These are phyloP conservation scores for Crithidia expoeki DNA, from an alignment of 208 protist species.

Conservation along the genomic window DNA sequence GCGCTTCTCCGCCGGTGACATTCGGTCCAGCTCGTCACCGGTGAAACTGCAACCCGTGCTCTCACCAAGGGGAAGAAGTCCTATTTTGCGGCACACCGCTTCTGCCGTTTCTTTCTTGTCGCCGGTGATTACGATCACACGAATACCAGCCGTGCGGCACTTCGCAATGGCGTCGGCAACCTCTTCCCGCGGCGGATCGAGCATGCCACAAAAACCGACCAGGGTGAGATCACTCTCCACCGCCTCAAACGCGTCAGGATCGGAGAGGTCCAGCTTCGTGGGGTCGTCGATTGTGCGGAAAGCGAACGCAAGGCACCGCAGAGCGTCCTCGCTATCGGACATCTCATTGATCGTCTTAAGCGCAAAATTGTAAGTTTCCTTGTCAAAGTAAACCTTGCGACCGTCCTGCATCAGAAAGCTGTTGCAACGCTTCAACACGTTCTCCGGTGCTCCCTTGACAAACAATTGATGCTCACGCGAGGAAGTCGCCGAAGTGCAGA, in stretches of 20 bases:
- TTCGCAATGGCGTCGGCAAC: conserved; percentile 88
- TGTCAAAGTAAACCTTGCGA: conserved; percentile 44
- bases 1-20: conserved; percentile 61
- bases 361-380: conserved; percentile 29
- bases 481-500: conserved; percentile 41
- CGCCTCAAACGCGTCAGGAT: conserved; percentile 70
- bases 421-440: conserved; percentile 89
- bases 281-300: conserved; percentile 48
- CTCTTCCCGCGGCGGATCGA: conserved; percentile 94
- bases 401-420: conserved; percentile 62
- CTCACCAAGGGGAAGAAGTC: conserved; percentile 72
- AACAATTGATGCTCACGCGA: conserved; percentile 57
- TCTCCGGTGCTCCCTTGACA: conserved; percentile 96
- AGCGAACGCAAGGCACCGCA: conserved; percentile 87
- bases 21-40: conserved; percentile 72
- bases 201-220: conserved; percentile 92
- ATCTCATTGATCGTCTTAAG: conserved; percentile 52
- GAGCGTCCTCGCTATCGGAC: conserved; percentile 57
- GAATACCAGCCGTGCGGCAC: conserved; percentile 95
- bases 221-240: conserved; percentile 90
- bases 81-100: conserved; percentile 95
- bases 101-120: conserved; percentile 96
- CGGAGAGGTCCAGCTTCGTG: conserved; percentile 45
- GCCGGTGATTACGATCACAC: conserved; percentile 98
- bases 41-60: conserved; percentile 64